A percentile compares a stretch with the other conserved stretches of the same genome.
phyloP scores from a whole-genome alignment of 2,329 filamentous ascomycete species.

The Colletotrichum aenigma region DNA sequence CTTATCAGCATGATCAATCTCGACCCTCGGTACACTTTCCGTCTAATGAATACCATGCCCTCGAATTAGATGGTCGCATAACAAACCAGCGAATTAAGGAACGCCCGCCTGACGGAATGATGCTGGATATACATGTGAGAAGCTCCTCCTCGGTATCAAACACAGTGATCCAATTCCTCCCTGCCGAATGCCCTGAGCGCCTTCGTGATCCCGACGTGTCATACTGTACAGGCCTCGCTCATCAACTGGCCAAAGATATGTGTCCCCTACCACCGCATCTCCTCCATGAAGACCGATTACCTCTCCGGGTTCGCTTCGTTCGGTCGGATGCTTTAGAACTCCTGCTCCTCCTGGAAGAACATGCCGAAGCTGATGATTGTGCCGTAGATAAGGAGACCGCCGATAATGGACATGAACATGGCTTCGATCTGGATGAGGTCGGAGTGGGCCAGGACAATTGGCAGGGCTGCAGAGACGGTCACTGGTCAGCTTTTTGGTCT shows the following conservation, averaged over 20 bases:
- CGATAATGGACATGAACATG: slow-evolving; percentile 93
- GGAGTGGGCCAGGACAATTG: slow-evolving; percentile 85
- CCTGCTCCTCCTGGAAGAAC: slow-evolving; percentile 98
- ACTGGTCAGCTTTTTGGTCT: slow-evolving; percentile 1
- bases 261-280: background rate
- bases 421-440: slow-evolving; percentile 81
- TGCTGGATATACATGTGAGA: slow-evolving; percentile 18
- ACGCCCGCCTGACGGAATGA: slow-evolving; percentile 17
- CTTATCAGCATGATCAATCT: background rate
- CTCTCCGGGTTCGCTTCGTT: background rate
- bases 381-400: slow-evolving; percentile 92
- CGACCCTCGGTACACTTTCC: background rate
- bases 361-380: slow-evolving; percentile 98
- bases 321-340: slow-evolving; percentile 66
- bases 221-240: slow-evolving; percentile 17
- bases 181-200: slow-evolving; percentile 11
- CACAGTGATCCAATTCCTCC: background rate
- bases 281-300: background rate
- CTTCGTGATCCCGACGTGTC: background rate
- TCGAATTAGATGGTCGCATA: slow-evolving; percentile 4
- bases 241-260: background rate
- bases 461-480: slow-evolving; percentile 67
- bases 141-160: background rate
- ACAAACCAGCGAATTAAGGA: background rate
- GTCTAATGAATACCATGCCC: background rate